Evolutionary conservation across 768 basidiomycete species (phyloP).

Genomic region (Leccinum variicolor): DNA sequence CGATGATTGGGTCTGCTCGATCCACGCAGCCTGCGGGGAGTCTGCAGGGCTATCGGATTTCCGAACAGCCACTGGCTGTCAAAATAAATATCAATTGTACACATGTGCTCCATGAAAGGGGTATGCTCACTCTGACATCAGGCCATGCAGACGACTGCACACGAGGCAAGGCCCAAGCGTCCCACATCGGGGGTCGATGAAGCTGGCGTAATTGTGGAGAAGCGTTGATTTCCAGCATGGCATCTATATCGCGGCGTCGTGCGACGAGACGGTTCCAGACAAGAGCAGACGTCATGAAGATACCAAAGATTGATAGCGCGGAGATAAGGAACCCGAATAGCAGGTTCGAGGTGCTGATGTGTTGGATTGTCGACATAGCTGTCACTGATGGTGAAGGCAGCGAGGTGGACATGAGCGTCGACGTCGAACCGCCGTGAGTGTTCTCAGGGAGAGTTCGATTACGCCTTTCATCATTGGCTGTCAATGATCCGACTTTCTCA

Average conservation of each 20-base stretch:
- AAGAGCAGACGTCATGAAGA: conserved; percentile 30
- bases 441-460: conserved; percentile 14
- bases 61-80: conserved; percentile 25
- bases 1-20: conserved; percentile 4
- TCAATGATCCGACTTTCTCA: background rate
- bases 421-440: conserved; percentile 2
- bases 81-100: background rate
- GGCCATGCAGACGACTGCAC: conserved; percentile 8
- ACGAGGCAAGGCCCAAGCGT: conserved; percentile 15
- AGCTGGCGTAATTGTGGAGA: background rate
- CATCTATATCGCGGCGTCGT: conserved; percentile 28
- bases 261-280: conserved; percentile 33
- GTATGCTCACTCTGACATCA: conserved; percentile 21
- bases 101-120: conserved; percentile 19
- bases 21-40: background rate
- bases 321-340: conserved; percentile 32
- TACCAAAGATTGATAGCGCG: conserved; percentile 28
- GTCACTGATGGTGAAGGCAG: conserved; percentile 6
- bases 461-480: background rate
- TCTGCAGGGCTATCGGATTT: background rate
- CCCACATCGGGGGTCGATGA: conserved; percentile 23
- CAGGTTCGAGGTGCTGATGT: conserved; percentile 20
- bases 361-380: background rate
- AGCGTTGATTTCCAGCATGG: conserved; percentile 6
- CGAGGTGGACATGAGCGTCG: conserved; percentile 23